Evolutionary conservation across 1,139 yeast genomes (phyloP).

Genomic region (Candida sp.): DNA sequence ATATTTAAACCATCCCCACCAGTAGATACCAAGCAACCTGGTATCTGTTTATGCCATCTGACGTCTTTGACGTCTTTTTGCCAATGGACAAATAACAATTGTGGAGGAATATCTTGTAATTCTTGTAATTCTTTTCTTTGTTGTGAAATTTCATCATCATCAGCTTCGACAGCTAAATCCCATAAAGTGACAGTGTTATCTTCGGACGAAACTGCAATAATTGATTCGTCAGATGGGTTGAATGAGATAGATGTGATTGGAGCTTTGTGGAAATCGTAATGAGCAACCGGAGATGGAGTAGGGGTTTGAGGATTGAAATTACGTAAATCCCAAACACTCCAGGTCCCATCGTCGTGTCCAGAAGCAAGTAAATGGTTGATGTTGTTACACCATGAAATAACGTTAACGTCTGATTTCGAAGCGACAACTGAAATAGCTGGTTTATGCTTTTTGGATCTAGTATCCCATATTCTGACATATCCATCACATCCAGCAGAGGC

Average conservation of each 20-base stretch:
- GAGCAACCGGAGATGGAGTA: slow-evolving; percentile 79
- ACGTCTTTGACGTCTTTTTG: slow-evolving; percentile 97
- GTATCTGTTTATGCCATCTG: slow-evolving; percentile 96
- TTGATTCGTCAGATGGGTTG: slow-evolving; percentile 94
- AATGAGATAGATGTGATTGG: slow-evolving; percentile 92
- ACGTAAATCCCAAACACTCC: slow-evolving; percentile 99
- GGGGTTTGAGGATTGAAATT: slow-evolving; percentile 55
- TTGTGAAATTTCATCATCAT: slow-evolving; percentile 86
- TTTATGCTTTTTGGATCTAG: slow-evolving; percentile 85
- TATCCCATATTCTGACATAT: slow-evolving; percentile 92
- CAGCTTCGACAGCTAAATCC: slow-evolving; percentile 97
- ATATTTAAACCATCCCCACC: slow-evolving; percentile 94
- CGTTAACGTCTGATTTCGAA: slow-evolving; percentile 85
- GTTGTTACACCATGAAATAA: slow-evolving; percentile 92
- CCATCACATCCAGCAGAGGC: slow-evolving; percentile 96
- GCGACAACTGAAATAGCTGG: slow-evolving; percentile 89
- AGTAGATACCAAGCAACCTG: slow-evolving; percentile 91
- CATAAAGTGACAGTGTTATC: slow-evolving; percentile 96
- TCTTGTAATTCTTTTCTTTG: slow-evolving; percentile 74
- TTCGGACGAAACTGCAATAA: slow-evolving; percentile 92
- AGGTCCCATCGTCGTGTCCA: slow-evolving; percentile 96
- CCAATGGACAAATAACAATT: slow-evolving; percentile 95
- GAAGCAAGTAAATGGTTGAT: slow-evolving; percentile 86
- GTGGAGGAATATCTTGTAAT: slow-evolving; percentile 91
- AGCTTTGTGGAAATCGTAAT: slow-evolving; percentile 91